Evolutionary conservation across 2,329 filamentous ascomycete genomes (phyloP), one percentile per base, ranked within the genome.

Genomic region (Colletotrichum abscissum): DNA sequence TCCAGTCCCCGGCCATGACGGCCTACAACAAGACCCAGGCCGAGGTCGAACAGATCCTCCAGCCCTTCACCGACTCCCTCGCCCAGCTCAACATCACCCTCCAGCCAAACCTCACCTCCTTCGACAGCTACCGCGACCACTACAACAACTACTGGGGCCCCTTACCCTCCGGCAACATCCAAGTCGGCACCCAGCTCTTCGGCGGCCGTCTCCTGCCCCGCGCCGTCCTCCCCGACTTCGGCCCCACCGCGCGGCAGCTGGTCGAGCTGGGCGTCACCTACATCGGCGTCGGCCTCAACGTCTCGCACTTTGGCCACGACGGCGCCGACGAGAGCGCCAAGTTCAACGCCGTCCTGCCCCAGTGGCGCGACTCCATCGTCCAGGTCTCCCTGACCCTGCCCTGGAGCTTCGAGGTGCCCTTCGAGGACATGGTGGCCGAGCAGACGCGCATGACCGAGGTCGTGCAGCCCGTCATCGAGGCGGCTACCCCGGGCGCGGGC

Each of bases 21-120:
- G 82, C 81, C 0, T 87, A 85, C n/a, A 81, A 84, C 68, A 84
- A 86, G 46, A 83, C 82, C 0, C 79, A 80, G 0, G 78, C 78
- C 8, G 78, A 87, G 28, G 78, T 86, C 3, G 78, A 82, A 6
- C 77, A 75, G 1, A 80, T 86, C 9, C 77, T 90, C 1, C 67
- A 78, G 9, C 86, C 87, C 1, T 83, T 90, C 5, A 77, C 81
- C n/a, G 67, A 76, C 28, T 70, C 75, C 22, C 69, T 80, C 19
- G 69, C 71, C 11, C 66, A 28, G 22, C 73, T 79, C 46, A 76
- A 76, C 64, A 70, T 81, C 67, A 62, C 64, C 22, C 75, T 82
- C 49, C 63, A 77, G 19, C 80, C 80, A 19, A 76, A 78, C 7
- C 81, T 75, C 64, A 79, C 80, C 57, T 82, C 82, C 63, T 76